Conservation (phyloP, 2,329 filamentous ascomycete genomes). For the Sclerotinia spermophila region DNA sequence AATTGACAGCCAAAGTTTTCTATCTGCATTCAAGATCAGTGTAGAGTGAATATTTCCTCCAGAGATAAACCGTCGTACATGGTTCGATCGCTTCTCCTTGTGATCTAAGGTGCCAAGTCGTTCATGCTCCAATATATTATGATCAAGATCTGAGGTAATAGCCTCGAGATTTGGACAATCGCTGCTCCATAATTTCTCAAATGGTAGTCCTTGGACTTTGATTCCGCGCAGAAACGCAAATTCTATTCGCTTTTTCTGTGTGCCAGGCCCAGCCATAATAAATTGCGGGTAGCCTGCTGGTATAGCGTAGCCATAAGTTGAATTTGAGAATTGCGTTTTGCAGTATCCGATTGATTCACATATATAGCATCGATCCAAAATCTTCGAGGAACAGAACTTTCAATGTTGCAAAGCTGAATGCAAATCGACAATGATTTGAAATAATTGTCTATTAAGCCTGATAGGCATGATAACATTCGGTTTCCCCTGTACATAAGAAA, state of each 20-base stretch:
- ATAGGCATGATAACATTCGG: neutral
- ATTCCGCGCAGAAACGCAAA: neutral
- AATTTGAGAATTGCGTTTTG: conserved; percentile 24
- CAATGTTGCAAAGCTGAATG: conserved; percentile 8
- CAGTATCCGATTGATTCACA: conserved; percentile 25
- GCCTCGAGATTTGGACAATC: neutral
- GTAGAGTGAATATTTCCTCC: no score
- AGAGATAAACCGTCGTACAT: neutral
- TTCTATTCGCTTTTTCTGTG: neutral
- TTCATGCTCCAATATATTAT: neutral
- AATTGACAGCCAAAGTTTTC: neutral
- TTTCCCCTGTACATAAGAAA: conserved; percentile 19
- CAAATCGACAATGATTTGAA: conserved; percentile 11
- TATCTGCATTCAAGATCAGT: no score
- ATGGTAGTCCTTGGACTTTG: neutral
- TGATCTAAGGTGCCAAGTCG: neutral
- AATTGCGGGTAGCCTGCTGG: conserved; percentile 15
- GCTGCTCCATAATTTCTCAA: neutral
- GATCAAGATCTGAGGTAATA: neutral
- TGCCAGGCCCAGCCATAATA: conserved; percentile 14
- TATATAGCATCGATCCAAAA: conserved; percentile 23
- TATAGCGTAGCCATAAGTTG: conserved; percentile 27
- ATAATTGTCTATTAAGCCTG: neutral
- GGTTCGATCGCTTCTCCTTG: conserved; percentile 24
- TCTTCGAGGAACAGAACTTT: neutral